These are phyloP conservation scores for Eremochloa ophiuroides DNA, from an alignment of 176 grass and related monocot species.

Conservation along the genomic window DNA sequence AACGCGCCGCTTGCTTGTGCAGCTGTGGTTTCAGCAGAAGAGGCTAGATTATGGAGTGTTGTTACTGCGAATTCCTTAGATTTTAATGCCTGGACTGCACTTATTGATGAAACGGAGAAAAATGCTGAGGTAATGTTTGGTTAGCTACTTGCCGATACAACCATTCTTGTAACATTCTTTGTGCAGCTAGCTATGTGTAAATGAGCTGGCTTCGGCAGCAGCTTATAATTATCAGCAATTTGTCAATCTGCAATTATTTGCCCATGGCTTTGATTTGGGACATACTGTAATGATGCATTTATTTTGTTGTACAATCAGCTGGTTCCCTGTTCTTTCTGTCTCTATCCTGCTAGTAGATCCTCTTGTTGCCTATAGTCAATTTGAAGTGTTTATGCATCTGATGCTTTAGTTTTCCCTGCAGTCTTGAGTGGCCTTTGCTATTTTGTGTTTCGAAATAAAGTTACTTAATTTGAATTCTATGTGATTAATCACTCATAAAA, in stretches of 20 bases:
- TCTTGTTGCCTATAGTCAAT: background rate
- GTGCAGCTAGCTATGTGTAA: background rate
- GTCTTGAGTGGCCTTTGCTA: background rate
- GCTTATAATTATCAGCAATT: background rate
- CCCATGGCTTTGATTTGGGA: background rate
- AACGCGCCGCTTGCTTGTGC: background rate
- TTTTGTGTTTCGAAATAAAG: background rate
- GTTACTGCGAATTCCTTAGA: constrained; percentile 66
- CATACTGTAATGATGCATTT: background rate
- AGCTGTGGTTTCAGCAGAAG: constrained; percentile 79
- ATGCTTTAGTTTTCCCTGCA: background rate
- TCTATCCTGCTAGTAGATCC: background rate
- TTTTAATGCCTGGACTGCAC: constrained; percentile 87
- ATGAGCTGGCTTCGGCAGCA: background rate
- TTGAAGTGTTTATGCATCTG: background rate
- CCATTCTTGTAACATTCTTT: background rate
- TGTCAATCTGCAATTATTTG: background rate
- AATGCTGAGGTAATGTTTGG: constrained; percentile 49
- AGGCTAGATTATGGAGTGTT: constrained; percentile 84
- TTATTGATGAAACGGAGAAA: constrained; percentile 96
- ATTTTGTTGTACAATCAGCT: background rate
- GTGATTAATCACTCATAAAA: background rate
- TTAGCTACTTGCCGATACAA: background rate
- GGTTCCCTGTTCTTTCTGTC: background rate
- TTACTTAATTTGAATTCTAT: background rate